Evolutionary conservation across 2,329 filamentous ascomycete species (phyloP), one percentile per base, ranked within the genome.

Genomic region (Botrytis medusae): DNA sequence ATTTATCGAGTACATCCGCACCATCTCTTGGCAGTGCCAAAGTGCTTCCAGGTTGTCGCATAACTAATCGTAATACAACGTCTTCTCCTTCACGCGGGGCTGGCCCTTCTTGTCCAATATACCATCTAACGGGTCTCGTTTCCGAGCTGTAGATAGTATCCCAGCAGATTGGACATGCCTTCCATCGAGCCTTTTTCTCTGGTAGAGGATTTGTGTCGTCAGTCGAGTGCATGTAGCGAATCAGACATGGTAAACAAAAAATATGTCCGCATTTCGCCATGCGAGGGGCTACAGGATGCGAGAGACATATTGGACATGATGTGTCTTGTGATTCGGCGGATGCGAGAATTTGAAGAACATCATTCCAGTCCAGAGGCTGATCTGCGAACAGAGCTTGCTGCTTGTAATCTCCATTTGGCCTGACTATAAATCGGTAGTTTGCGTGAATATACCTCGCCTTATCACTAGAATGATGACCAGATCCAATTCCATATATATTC

Each of bases 191-290:
- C 78, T 89, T 91, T 83, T 91, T 95, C 75, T 91, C 90, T 0
- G 87, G 86, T 2, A 84, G 77, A 16, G 88, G 84, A 73, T 86
- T 87, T 14, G 84, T 83, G 48, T 92, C 91, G n/a, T 93, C 91
- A 37, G 87, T 89, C 12, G 94, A 93, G 78, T 97, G 93, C 94
- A 99, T 98, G 81, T 97, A 99, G 68, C 96, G 92, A 76, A 98
- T 93, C 75, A 98, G 84, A 81, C 96, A 99, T 9, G 96, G 91
- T 48, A 98, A 85, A 81, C 96, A 99, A 82, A 98, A 98, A 20
- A 99, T 97, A 81, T 99, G 96, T 1, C 96, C 96, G 80, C 96
- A 99, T 80, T 92, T 95, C 60, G 96, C 95, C 95, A 99, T 99
- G 72, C 96, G 91, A 46, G 96, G 95, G 12, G 96, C 96, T 29